A percentile compares a stretch with the other conserved stretches of the same genome.
Evolutionary conservation across 2,329 filamentous ascomycete species (phyloP).

Genomic region (Diaporthe sp.): DNA sequence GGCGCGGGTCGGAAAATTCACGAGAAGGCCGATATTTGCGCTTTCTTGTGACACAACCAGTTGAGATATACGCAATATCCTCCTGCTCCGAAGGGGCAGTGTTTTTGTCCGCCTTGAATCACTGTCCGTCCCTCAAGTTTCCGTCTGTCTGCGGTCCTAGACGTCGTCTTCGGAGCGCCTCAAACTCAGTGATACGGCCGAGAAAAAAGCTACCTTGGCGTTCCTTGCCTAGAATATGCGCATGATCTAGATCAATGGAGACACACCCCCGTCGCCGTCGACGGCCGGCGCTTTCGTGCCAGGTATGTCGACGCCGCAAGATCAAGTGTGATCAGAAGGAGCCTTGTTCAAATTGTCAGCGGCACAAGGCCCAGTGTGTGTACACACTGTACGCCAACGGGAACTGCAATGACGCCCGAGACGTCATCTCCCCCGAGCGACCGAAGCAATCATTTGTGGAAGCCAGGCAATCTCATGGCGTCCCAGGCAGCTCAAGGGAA

Average conservation of each 20-base stretch:
- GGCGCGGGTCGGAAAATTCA: neutral
- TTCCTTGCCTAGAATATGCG: neutral
- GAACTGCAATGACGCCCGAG: neutral
- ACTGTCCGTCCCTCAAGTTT: rapidly evolving
- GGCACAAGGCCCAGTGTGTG: conserved; percentile 92
- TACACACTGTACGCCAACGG: neutral
- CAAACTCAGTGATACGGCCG: neutral
- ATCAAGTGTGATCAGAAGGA: conserved; percentile 30
- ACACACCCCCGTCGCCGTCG: conserved; percentile 3
- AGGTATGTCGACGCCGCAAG: conserved; percentile 25
- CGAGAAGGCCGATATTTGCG: conserved; percentile 7
- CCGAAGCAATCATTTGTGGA: neutral
- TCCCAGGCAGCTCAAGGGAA: neutral
- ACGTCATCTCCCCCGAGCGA: neutral
- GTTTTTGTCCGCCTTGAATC: neutral
- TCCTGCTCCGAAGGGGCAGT: no score
- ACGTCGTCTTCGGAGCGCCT: neutral
- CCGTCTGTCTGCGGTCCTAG: neutral
- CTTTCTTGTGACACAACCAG: neutral
- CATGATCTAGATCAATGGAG: neutral
- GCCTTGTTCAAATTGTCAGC: conserved; percentile 81
- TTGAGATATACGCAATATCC: neutral
- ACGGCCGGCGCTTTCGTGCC: conserved; percentile 25
- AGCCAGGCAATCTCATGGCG: neutral
- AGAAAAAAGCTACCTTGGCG: neutral